Conservation (phyloP, 2,329 filamentous ascomycete species). For the Aspergillus brunneoviolaceus region DNA sequence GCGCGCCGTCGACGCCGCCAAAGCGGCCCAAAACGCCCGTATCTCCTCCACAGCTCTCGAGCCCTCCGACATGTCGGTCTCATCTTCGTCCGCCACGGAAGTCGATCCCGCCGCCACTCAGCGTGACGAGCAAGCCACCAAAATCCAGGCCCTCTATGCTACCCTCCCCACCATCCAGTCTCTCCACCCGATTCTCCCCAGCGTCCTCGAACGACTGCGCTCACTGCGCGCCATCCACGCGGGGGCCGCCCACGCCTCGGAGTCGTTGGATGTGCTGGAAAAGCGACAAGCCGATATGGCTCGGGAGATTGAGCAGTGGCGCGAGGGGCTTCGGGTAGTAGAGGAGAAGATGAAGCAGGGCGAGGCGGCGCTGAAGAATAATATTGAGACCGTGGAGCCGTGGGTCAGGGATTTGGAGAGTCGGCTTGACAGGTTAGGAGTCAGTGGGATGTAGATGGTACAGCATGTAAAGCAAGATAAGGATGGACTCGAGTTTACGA, state of each 20-base stretch:
- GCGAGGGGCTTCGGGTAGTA: conserved; percentile 73
- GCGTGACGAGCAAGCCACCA: conserved; percentile 68
- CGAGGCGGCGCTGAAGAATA: conserved; percentile 69
- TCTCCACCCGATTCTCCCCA: conserved; percentile 78
- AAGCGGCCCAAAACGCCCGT: conserved; percentile 42
- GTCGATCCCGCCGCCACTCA: conserved; percentile 48
- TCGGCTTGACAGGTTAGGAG: conserved; percentile 64
- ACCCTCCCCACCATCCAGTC: conserved; percentile 85
- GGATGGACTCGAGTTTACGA: neutral
- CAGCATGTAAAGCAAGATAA: neutral
- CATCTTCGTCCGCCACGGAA: conserved; percentile 51
- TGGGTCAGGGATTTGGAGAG: conserved; percentile 88
- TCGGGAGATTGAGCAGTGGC: conserved; percentile 81
- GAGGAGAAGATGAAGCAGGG: conserved; percentile 72
- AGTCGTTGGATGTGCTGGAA: conserved; percentile 75
- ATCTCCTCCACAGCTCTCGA: conserved; percentile 35
- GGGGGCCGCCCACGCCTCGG: conserved; percentile 77
- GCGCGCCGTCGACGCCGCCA: conserved; percentile 44
- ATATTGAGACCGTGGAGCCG: conserved; percentile 79
- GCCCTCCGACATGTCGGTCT: conserved; percentile 25
- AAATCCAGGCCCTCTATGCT: conserved; percentile 88
- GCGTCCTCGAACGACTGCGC: conserved; percentile 79
- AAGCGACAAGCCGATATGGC: conserved; percentile 78
- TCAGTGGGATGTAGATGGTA: conserved; percentile 8
- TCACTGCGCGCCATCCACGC: conserved; percentile 82